phyloP scores from a whole-genome alignment of 1,284 basidiomycete genomes.

The Cutaneotrichosporon cavernicola region DNA sequence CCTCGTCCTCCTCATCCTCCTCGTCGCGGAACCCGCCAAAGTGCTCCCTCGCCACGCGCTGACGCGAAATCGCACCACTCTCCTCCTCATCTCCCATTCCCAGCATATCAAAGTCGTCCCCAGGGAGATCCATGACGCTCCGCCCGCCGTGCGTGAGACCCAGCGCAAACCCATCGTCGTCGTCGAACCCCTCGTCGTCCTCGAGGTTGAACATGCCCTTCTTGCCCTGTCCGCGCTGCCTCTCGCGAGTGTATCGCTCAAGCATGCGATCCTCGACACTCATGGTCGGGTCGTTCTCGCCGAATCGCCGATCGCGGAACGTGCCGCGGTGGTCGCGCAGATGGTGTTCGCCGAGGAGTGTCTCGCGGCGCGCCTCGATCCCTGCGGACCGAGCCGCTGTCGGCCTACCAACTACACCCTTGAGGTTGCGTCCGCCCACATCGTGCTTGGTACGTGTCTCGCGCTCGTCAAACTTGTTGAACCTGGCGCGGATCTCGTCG shows the following conservation, averaged over 20 bases:
- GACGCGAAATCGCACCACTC: conserved; percentile 65
- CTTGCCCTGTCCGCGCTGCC: conserved; percentile 64
- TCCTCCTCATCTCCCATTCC: conserved; percentile 74
- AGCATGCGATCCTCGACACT: conserved; percentile 95
- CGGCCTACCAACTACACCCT: conserved; percentile 78
- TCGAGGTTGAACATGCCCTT: conserved; percentile 83
- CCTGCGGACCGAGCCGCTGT: conserved; percentile 84
- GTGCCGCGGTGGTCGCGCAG: conserved; percentile 78
- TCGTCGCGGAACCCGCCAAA: conserved; percentile 80
- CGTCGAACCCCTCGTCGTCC: conserved; percentile 62
- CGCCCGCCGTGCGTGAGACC: conserved; percentile 89
- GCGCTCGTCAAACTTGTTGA: conserved; percentile 93
- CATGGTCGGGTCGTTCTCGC: conserved; percentile 88
- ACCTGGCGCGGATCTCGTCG: conserved; percentile 73
- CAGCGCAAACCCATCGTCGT: conserved; percentile 51
- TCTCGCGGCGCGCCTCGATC: conserved; percentile 85
- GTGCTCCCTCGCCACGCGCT: conserved; percentile 67
- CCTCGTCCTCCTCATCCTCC: conserved; percentile 55
- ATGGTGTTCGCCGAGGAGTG: conserved; percentile 75
- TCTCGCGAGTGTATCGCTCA: conserved; percentile 89
- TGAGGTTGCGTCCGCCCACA: conserved; percentile 80
- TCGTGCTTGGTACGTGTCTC: conserved; percentile 84
- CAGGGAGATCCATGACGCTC: conserved; percentile 64
- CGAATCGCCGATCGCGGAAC: conserved; percentile 90
- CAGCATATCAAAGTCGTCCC: conserved; percentile 80